Percentiles rank a stretch among this genome's conserved stretches.
Evolutionary conservation across 352 stramenopile genomes (phyloP).

Genomic region (Globisporangium apiculatum): DNA sequence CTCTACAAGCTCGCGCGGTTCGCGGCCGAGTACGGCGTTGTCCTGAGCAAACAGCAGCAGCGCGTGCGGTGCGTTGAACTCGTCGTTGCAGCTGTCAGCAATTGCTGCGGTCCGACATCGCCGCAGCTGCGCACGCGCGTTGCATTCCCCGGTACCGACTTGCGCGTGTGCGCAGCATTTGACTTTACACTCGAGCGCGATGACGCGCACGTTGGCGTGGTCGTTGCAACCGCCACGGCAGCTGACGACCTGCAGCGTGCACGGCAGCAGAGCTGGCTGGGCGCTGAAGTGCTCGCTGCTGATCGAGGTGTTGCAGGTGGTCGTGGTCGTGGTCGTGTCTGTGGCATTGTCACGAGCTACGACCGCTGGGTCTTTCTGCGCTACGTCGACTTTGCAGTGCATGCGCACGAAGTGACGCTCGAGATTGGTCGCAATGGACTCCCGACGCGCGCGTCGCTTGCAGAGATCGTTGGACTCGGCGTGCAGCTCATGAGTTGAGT

Average conservation of each 20-base stretch:
- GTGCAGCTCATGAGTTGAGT: neutral
- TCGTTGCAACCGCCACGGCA: neutral
- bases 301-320: neutral
- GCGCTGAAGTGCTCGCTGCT: conserved; percentile 1
- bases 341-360: conserved; percentile 2
- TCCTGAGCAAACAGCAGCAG: neutral
- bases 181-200: neutral
- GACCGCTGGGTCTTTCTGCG: conserved; percentile 1
- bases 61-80: neutral
- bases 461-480: neutral
- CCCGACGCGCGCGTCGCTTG: neutral
- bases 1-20: neutral
- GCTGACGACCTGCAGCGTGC: neutral
- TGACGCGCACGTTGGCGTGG: neutral
- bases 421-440: neutral
- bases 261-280: conserved; percentile 4
- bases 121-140: neutral
- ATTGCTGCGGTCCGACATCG: neutral
- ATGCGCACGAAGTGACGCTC: neutral
- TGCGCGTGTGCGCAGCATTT: neutral
- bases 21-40: neutral
- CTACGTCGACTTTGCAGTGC: neutral
- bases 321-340: neutral
- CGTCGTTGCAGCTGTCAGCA: neutral
- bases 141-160: neutral